Conservation (phyloP, 2,329 filamentous ascomycete species). For the Claviceps purpurea region DNA sequence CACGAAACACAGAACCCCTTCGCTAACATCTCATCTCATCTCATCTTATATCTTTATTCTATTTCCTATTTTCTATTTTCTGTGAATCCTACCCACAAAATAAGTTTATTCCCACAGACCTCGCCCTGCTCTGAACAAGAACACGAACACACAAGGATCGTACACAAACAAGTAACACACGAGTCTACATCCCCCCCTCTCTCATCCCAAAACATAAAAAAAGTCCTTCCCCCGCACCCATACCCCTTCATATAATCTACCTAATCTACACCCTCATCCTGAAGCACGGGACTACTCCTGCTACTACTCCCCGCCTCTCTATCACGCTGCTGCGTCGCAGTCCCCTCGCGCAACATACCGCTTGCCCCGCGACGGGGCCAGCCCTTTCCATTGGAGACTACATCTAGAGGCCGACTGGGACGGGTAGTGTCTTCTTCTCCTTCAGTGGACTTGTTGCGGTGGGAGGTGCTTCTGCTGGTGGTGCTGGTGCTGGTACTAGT, state of each 20-base stretch:
- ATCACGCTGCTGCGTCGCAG: background rate
- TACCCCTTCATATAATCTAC: background rate
- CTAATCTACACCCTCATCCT: constrained; percentile 21
- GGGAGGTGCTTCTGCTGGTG: constrained; percentile 7
- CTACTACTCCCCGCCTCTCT: constrained; percentile 11
- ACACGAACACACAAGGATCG: too few relatives aligned
- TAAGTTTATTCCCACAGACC: too few relatives aligned
- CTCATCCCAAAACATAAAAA: too few relatives aligned
- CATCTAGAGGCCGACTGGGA: constrained; percentile 30
- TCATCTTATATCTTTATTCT: too few relatives aligned
- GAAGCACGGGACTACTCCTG: constrained; percentile 4
- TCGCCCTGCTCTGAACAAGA: too few relatives aligned
- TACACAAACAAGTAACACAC: too few relatives aligned
- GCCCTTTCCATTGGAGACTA: constrained; percentile 22
- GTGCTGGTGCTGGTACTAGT: constrained; percentile 3
- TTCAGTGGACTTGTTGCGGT: constrained; percentile 12
- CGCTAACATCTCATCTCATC: too few relatives aligned
- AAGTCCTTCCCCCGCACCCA: background rate
- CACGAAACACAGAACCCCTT: too few relatives aligned
- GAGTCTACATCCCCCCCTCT: too few relatives aligned
- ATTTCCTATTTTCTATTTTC: too few relatives aligned
- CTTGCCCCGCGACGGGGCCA: constrained; percentile 29
- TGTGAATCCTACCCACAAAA: too few relatives aligned
- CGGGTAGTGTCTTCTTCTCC: constrained; percentile 23
- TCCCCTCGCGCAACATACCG: constrained; percentile 26